Evolutionary conservation across 2,329 filamentous ascomycete genomes (phyloP).

Genomic region (Diaporthe ilicicola): DNA sequence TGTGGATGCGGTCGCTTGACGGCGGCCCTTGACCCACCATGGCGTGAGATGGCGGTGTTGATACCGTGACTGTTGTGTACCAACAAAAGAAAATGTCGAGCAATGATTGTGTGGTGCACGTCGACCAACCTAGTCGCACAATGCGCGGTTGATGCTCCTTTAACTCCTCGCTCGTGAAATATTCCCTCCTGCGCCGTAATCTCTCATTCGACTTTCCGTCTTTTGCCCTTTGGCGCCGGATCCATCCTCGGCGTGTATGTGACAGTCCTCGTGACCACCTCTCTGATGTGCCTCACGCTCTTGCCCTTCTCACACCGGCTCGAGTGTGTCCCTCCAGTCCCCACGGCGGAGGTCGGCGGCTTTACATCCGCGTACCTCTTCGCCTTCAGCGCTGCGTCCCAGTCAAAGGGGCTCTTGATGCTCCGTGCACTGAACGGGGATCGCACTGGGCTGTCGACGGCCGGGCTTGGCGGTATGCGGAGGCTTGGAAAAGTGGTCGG

Average conservation of each 20-base stretch:
- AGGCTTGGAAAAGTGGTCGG: constrained; percentile 70
- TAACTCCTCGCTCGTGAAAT: constrained; percentile 26
- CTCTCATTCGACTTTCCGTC: constrained; percentile 71
- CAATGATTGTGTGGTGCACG: constrained; percentile 12
- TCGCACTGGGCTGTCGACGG: constrained; percentile 72
- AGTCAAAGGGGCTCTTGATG: constrained; percentile 77
- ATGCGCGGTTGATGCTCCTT: constrained; percentile 16
- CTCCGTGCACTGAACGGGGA: constrained; percentile 79
- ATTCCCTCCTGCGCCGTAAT: neutral
- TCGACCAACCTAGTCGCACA: constrained; percentile 12
- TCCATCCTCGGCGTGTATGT: constrained; percentile 90
- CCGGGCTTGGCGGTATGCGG: constrained; percentile 80
- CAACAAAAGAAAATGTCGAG: constrained; percentile 23
- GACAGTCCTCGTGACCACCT: constrained; percentile 93
- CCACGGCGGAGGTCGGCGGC: constrained; percentile 38
- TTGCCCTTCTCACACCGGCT: constrained; percentile 63
- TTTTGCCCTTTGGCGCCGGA: constrained; percentile 90
- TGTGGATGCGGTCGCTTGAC: constrained; percentile 8
- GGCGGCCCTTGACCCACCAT: neutral
- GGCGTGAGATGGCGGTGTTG: neutral
- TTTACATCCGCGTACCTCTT: constrained; percentile 67
- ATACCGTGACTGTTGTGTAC: neutral
- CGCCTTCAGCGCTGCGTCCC: constrained; percentile 76
- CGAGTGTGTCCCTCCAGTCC: constrained; percentile 14
- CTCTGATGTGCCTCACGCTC: constrained; percentile 76